A percentile compares a stretch with the other conserved stretches of the same genome.
Conservation (phyloP, 441 rosid species). For the Croton laevigatus region DNA sequence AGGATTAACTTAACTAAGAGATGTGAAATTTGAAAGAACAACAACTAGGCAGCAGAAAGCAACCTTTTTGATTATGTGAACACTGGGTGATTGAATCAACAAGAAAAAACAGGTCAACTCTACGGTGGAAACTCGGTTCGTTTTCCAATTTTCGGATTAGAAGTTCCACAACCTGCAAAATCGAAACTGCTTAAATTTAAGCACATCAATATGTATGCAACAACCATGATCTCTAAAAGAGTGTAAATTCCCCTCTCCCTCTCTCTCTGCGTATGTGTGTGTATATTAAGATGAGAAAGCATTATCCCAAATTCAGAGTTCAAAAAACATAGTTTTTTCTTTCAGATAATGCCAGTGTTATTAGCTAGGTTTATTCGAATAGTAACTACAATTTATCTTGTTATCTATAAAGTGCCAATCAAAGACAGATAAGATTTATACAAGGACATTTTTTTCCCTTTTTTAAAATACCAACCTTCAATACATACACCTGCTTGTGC, state of each 20-base stretch:
- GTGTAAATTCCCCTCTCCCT: too few species aligned
- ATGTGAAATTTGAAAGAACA: constrained; percentile 1
- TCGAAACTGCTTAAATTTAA: constrained; percentile 16
- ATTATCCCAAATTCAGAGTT: not conserved
- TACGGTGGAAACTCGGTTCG: constrained; percentile 81
- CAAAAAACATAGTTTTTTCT: too few species aligned
- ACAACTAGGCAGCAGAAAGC: constrained; percentile 1
- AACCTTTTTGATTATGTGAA: constrained; percentile 95
- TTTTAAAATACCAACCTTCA: not conserved
- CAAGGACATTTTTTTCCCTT: not conserved
- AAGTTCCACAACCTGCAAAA: constrained; percentile 90
- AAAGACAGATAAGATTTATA: not conserved
- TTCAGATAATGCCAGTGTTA: too few species aligned
- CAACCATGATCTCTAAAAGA: not conserved
- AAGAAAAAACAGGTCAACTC: constrained; percentile 91
- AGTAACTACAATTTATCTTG: not conserved
- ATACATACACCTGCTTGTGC: not conserved
- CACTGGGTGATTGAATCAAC: constrained; percentile 98
- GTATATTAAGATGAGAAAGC: not conserved
- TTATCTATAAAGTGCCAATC: not conserved
- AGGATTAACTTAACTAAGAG: not conserved
- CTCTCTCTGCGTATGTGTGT: not conserved
- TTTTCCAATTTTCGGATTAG: constrained; percentile 83
- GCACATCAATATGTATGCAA: not conserved
- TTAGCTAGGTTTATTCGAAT: not conserved